Percentiles rank a stretch among this genome's conserved stretches.
phyloP scores from a whole-genome alignment of 2,329 filamentous ascomycete species.

The Pseudogymnoascus sp. region DNA sequence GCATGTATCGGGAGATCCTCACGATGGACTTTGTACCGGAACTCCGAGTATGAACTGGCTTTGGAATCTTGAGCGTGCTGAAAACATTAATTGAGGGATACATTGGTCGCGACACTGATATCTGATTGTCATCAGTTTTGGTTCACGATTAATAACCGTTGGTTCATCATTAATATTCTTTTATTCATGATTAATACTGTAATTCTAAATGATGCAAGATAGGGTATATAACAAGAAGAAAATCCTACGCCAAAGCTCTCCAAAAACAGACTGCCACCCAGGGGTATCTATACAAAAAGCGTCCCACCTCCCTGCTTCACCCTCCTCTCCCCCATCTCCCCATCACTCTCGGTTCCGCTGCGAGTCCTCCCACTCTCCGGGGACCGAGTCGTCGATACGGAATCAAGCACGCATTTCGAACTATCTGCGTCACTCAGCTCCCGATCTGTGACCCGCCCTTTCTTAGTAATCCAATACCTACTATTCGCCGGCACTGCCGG shows the following conservation, averaged over 20 bases:
- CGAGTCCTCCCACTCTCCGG: background rate
- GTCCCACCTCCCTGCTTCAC: background rate
- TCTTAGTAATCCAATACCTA: background rate
- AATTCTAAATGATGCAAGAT: background rate
- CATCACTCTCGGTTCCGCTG: background rate
- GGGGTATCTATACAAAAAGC: background rate
- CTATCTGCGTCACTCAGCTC: constrained; percentile 2
- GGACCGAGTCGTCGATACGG: background rate
- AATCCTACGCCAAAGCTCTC: background rate
- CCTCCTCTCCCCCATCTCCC: background rate
- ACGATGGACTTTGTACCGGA: background rate
- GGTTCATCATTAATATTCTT: background rate
- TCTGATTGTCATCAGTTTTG: background rate
- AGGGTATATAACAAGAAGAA: background rate
- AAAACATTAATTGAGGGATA: background rate
- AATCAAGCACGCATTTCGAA: background rate
- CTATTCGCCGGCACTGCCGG: background rate
- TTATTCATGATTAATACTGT: background rate
- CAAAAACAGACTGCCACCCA: background rate
- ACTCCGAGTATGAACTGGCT: background rate
- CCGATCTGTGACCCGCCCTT: background rate
- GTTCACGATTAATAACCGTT: background rate
- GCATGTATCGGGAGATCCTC: background rate
- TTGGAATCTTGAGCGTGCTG: background rate
- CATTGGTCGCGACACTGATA: background rate